Evolutionary conservation across 805 yeast genomes (phyloP), one percentile per base, ranked within the genome.

Genomic region (Tetrapisispora taiwanensis): DNA sequence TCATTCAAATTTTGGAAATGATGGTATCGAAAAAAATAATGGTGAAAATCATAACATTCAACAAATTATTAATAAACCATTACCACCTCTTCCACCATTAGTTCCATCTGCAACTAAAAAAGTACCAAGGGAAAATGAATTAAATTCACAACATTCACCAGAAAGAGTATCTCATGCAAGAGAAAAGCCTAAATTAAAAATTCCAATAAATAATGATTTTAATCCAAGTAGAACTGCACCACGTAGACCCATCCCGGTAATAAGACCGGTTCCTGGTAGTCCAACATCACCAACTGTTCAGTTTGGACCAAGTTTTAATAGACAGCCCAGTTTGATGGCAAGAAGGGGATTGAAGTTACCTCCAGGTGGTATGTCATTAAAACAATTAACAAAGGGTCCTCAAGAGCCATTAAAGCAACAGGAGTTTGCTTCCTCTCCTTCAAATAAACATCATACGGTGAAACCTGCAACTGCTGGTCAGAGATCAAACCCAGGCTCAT

Each of bases 341-440:
- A 79, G 73, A 81, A 75, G 79, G 89, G 95, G 81, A 74, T 84
- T 70, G 78, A 66, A 65, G 76, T 72, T 97, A 76, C 65, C 65
- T 19, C 52, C 57, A 36, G 66, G 65, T 30, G 64, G 62, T n/a
- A 56, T 60, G 63, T 52, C 65, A 8, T 43, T 60, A 36, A 61
- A 57, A 46, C 42, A 48, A 51, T 50, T 58, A 30, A 42, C 47
- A 19, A 51, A 51, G 42, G 39, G 46, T 18, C 32, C 28, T 13
- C 28, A 48, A 33, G 40, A 46, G 8, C 45, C 43, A 12, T 48
- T 14, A 51, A 50, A 44, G 47, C 49, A 39, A 7, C 62, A 57
- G 38, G 63, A 59, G 46, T 59, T 59, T 42, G 63, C 59, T 6
- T 39, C 59, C 13, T 41, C 53, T 12, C 62, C 63, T 12, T 49